Evolutionary conservation across 345 rosid species (phyloP).

Genomic region (Pelargonium nanum): DNA sequence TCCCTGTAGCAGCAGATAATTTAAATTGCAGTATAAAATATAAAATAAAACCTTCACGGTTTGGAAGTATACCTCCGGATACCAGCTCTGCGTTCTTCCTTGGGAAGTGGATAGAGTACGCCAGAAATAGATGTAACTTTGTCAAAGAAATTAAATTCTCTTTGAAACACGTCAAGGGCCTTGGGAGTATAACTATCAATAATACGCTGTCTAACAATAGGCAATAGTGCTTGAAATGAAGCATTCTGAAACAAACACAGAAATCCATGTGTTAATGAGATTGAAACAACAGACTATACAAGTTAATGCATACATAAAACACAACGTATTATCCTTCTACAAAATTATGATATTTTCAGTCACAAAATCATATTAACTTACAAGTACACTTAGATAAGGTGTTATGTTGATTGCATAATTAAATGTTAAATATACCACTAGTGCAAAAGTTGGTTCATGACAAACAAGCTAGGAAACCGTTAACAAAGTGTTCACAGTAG

Average conservation of each 20-base stretch:
- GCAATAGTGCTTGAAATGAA: slow-evolving; percentile 69
- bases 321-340: neutral
- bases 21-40: slow-evolving; percentile 8
- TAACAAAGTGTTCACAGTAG: neutral
- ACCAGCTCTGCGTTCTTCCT: slow-evolving; percentile 96
- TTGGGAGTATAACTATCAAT: slow-evolving; percentile 68
- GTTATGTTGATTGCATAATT: neutral
- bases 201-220: slow-evolving; percentile 70
- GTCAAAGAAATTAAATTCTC: slow-evolving; percentile 93
- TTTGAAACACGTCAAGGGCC: slow-evolving; percentile 68
- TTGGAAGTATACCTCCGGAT: slow-evolving; percentile 52
- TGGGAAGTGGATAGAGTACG: slow-evolving; percentile 59
- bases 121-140: slow-evolving; percentile 95
- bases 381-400: neutral
- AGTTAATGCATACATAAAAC: neutral
- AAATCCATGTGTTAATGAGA: slow-evolving; percentile 4
- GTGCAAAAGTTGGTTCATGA: neutral
- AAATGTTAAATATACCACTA: neutral
- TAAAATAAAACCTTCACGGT: neutral
- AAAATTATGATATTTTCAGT: neutral
- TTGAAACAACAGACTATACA: neutral
- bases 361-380: neutral
- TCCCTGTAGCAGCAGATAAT: slow-evolving; percentile 38
- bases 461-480: neutral
- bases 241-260: slow-evolving; percentile 45